Conservation (phyloP, 2,329 filamentous ascomycete genomes). For the Penicillium thymicola region DNA sequence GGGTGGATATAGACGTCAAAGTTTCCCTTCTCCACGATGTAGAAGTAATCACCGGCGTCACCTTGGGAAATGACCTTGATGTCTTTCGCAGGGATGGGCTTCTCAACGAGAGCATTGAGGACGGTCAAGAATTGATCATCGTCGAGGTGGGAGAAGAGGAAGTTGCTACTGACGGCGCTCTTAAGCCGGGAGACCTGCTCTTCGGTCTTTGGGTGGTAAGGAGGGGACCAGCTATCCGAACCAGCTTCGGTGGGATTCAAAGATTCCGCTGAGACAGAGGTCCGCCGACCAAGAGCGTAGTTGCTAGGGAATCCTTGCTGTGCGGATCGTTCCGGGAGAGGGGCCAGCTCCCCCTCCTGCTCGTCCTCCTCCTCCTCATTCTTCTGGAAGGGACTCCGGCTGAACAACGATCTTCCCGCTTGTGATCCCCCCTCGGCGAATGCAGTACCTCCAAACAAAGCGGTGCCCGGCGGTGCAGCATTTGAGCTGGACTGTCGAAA, state of each 20-base stretch:
- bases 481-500: slow-evolving; percentile 49
- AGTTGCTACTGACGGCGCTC: slow-evolving; percentile 80
- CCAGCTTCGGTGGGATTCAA: slow-evolving; percentile 81
- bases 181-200: slow-evolving; percentile 80
- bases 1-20: slow-evolving; percentile 91
- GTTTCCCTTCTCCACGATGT: slow-evolving; percentile 84
- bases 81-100: slow-evolving; percentile 88
- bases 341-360: slow-evolving; percentile 17
- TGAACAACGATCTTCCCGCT: slow-evolving; percentile 29
- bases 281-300: slow-evolving; percentile 90
- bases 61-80: slow-evolving; percentile 92
- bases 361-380: slow-evolving; percentile 22
- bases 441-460: slow-evolving; percentile 42
- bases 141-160: slow-evolving; percentile 89
- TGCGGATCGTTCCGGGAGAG: slow-evolving; percentile 27
- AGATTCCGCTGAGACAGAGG: slow-evolving; percentile 94
- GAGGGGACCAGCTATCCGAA: slow-evolving; percentile 87
- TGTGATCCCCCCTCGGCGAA: slow-evolving; percentile 20
- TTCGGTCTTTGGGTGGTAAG: slow-evolving; percentile 73
- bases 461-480: slow-evolving; percentile 31
- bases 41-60: slow-evolving; percentile 95
- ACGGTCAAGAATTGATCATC: slow-evolving; percentile 89
- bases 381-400: slow-evolving; percentile 33
- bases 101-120: slow-evolving; percentile 86
- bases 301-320: slow-evolving; percentile 66